Percentiles rank a stretch among this genome's conserved stretches.
Evolutionary conservation across 2,329 filamentous ascomycete genomes (phyloP).

Genomic region (Colletotrichum scovillei): DNA sequence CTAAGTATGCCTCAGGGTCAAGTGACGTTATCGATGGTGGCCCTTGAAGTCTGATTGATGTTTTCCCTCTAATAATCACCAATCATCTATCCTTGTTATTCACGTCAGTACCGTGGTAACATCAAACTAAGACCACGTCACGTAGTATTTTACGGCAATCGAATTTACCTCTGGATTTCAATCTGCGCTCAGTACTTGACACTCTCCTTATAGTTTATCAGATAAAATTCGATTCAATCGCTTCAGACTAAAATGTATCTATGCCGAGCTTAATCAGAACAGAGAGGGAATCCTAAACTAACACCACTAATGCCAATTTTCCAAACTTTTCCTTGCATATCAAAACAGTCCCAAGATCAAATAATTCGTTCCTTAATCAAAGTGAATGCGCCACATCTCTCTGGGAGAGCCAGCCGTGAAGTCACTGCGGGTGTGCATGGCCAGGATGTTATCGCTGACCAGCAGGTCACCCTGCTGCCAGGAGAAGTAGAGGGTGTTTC

Average conservation of each 20-base stretch:
- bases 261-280: neutral
- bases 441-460: constrained; percentile 62
- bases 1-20: no score
- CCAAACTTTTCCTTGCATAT: constrained; percentile 3
- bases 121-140: no score
- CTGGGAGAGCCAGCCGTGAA: constrained; percentile 55
- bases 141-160: no score
- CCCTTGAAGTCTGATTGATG: no score
- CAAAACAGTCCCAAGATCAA: neutral
- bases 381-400: constrained; percentile 63
- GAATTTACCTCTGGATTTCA: no score
- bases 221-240: neutral
- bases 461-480: constrained; percentile 68
- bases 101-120: no score
- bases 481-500: constrained; percentile 60
- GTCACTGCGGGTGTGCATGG: constrained; percentile 61
- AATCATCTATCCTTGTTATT: no score
- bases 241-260: neutral
- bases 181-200: no score
- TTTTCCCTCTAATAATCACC: no score
- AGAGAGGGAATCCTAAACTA: constrained; percentile 20
- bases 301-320: constrained; percentile 19
- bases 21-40: no score
- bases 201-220: neutral
- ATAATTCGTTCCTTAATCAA: constrained; percentile 48